Evolutionary conservation across 257 asterid genomes (phyloP).

Genomic region (Echium plantagineum): DNA sequence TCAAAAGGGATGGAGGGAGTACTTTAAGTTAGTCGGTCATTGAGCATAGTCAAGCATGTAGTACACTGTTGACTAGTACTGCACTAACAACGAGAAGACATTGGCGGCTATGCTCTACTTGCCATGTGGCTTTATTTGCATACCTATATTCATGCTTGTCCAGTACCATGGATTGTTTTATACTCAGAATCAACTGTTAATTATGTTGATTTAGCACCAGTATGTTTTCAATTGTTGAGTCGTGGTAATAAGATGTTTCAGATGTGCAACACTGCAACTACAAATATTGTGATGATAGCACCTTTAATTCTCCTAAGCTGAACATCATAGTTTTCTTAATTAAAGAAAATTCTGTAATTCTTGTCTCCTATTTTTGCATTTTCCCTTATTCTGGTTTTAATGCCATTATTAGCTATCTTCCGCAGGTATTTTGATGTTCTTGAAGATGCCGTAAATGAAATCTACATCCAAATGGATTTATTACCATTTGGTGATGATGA

Average conservation of each 20-base stretch:
- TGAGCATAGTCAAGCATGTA: too few species aligned
- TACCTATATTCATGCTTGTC: background rate
- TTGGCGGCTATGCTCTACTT: background rate
- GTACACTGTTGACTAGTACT: too few species aligned
- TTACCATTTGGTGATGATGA: slow-evolving; percentile 84
- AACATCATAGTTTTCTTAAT: too few species aligned
- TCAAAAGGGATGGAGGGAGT: too few species aligned
- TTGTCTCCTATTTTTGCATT: background rate
- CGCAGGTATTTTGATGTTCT: slow-evolving; percentile 54
- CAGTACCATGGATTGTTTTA: too few species aligned
- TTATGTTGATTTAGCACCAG: background rate
- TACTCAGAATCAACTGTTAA: background rate
- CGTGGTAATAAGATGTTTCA: background rate
- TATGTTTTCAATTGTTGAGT: background rate
- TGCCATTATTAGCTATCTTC: slow-evolving; percentile 7
- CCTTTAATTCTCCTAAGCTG: too few species aligned
- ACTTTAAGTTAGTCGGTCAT: too few species aligned
- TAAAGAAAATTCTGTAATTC: background rate
- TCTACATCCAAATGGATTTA: slow-evolving; percentile 63
- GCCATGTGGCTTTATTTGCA: background rate
- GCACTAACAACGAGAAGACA: background rate
- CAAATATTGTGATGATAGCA: background rate
- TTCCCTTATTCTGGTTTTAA: background rate
- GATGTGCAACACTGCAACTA: background rate
- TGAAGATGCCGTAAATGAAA: slow-evolving; percentile 43